Percentiles rank a stretch among this genome's conserved stretches.
These are phyloP conservation scores for Elsinoe fawcettii DNA, from an alignment of 2,329 filamentous ascomycete genomes.

Conservation along the genomic window DNA sequence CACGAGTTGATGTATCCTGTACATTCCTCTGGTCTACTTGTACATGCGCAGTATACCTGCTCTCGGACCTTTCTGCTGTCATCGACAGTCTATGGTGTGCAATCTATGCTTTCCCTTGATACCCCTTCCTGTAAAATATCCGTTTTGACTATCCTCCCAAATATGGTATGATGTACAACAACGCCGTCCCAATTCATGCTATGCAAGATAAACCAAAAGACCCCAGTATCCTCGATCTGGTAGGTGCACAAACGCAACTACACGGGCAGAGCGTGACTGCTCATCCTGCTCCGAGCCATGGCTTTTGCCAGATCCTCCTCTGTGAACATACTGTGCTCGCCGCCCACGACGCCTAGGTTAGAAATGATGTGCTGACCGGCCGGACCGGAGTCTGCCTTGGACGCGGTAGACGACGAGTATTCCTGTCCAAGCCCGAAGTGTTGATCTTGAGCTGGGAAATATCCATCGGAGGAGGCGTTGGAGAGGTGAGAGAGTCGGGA, in stretches of 20 bases:
- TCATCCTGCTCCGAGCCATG: conserved; percentile 30
- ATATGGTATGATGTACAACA: not conserved
- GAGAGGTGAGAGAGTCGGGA: conserved; percentile 8
- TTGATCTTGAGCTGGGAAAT: conserved; percentile 14
- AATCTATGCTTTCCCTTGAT: not conserved
- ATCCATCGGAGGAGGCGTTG: conserved; percentile 1
- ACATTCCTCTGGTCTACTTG: not conserved
- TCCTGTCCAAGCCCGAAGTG: conserved; percentile 13
- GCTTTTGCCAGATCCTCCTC: conserved; percentile 40
- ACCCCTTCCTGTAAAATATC: not conserved
- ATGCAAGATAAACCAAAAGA: not conserved
- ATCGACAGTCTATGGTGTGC: not conserved
- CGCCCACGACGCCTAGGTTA: not conserved
- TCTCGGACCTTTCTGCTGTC: not conserved
- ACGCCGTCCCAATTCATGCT: not conserved
- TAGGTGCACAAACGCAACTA: no score
- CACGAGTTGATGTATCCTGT: conserved; percentile 1
- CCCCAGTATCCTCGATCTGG: not conserved
- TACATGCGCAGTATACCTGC: not conserved
- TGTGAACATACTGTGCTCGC: conserved; percentile 34
- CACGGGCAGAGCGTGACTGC: conserved; percentile 5
- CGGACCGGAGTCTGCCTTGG: conserved; percentile 15
- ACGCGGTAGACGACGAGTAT: conserved; percentile 13
- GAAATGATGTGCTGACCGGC: conserved; percentile 15
- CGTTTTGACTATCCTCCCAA: not conserved